Base-by-base conservation (phyloP, 257 asterid genomes). In the Solanum tacnaense region DNA sequence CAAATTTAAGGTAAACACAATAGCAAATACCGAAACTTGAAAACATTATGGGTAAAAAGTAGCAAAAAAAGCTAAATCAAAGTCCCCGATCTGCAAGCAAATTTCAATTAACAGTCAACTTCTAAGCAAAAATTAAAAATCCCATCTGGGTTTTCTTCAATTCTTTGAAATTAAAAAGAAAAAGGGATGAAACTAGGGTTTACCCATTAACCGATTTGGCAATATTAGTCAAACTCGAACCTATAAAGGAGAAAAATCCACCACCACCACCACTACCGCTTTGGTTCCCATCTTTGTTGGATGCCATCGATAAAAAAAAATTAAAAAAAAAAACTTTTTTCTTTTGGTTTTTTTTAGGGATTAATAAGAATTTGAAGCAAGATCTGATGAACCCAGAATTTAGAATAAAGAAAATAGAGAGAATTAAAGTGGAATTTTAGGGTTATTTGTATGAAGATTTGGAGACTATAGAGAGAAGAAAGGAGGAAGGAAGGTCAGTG, bases 191-290 rank as follows among this genome's bases (percentile, higher is more conserved):
- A 58, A 86, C 12, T 13, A 23, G 25, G 89, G 84, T 35, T 73
- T 92, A 96, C 98, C 98, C 98, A 90, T 92, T 94, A 39, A 94
- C 95, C 39, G 98, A 94, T 94, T 93, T 94, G 75, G 92, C 87
- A 96, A 91, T 56, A 88, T 90, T 90, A 88, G 98, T 92, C 46
- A 92, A 88, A 72, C 98, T 93, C 75, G 94, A 92, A 31, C 96
- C 89, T 91, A 96, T 83, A 84, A 97, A 91, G 9, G 98, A 86
- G 88, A 96, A 94, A 89, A 96, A 94, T 5, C 98, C 98, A 16
- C 96, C 94, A 0, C 83, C 72, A 72, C 89, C 78, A 60, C 73
- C 65, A 46, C 73, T 49, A 29, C 83, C 91, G 91, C 38, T 86
- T 83, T 91, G 89, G 83, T 89, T 91, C 83, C 91, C 90, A 86